These are phyloP conservation scores for Fusarium redolens DNA, from an alignment of 2,329 filamentous ascomycete species.

Conservation along the genomic window DNA sequence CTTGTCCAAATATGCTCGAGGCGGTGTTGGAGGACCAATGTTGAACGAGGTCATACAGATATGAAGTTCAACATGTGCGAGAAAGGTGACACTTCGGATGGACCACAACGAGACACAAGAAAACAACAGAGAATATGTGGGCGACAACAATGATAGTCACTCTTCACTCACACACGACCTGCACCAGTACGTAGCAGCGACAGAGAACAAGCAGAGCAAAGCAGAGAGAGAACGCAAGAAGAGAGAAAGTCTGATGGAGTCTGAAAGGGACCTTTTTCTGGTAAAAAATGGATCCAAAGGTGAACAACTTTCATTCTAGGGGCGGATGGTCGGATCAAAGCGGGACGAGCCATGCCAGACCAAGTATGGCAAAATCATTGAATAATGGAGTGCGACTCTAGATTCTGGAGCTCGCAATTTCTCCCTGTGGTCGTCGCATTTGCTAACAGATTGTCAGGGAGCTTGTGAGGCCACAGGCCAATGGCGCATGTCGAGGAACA, in stretches of 20 bases:
- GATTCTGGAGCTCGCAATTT: slow-evolving; percentile 4
- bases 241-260: slow-evolving; percentile 36
- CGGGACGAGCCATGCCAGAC: slow-evolving; percentile 34
- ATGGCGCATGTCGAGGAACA: slow-evolving; percentile 4
- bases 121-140: slow-evolving; percentile 3
- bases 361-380: slow-evolving; percentile 20
- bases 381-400: slow-evolving; percentile 11
- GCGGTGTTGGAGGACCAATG: background rate
- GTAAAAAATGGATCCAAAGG: slow-evolving; percentile 32
- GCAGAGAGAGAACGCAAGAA: slow-evolving; percentile 22
- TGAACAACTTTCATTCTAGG: slow-evolving; percentile 33
- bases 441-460: slow-evolving; percentile 13
- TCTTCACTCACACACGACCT: slow-evolving; percentile 9
- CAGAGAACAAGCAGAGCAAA: slow-evolving; percentile 18
- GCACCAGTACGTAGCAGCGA: slow-evolving; percentile 21
- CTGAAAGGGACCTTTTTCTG: slow-evolving; percentile 21
- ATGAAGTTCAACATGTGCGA: slow-evolving; percentile 9
- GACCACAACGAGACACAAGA: background rate
- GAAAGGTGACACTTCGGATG: slow-evolving; percentile 1
- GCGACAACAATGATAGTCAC: background rate
- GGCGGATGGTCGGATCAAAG: slow-evolving; percentile 36
- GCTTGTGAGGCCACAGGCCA: background rate
- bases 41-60: background rate
- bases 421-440: background rate
- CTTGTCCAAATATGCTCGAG: background rate